A percentile compares a stretch with the other conserved stretches of the same genome.
Evolutionary conservation across 768 basidiomycete genomes (phyloP).

Genomic region (Kwoniella sp.): DNA sequence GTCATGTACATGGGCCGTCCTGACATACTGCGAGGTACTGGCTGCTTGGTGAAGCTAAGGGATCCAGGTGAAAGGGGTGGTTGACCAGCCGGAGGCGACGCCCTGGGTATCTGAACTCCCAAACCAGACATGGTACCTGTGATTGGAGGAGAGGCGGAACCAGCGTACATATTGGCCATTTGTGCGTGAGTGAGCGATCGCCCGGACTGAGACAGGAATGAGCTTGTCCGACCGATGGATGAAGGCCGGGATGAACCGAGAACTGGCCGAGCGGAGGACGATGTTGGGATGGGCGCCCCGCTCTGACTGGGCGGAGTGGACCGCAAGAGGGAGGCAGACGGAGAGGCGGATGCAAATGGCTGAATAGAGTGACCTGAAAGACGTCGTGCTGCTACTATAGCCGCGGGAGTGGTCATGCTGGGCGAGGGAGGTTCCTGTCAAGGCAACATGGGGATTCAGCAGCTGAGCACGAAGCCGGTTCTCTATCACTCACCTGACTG

Average conservation of each 20-base stretch:
- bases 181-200: conserved; percentile 47
- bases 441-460: background rate
- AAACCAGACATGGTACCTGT: conserved; percentile 26
- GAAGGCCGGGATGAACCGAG: conserved; percentile 18
- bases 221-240: conserved; percentile 41
- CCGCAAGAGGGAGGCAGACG: conserved; percentile 34
- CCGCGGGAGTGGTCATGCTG: conserved; percentile 17
- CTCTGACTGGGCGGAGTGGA: conserved; percentile 14
- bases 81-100: conserved; percentile 19
- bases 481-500: conserved; percentile 2
- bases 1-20: conserved; percentile 25
- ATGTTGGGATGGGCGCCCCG: conserved; percentile 6
- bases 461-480: background rate
- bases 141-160: conserved; percentile 27
- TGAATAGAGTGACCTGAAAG: conserved; percentile 44
- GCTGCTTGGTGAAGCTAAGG: conserved; percentile 35
- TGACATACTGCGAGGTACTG: conserved; percentile 30
- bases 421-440: conserved; percentile 16
- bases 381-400: conserved; percentile 32
- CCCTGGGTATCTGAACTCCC: conserved; percentile 2
- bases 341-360: conserved; percentile 35
- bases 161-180: conserved; percentile 32
- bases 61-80: conserved; percentile 34
- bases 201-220: conserved; percentile 49
- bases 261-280: conserved; percentile 7